These are phyloP conservation scores for Rosa multiflora DNA, from an alignment of 306 rosid species.

Conservation along the genomic window DNA sequence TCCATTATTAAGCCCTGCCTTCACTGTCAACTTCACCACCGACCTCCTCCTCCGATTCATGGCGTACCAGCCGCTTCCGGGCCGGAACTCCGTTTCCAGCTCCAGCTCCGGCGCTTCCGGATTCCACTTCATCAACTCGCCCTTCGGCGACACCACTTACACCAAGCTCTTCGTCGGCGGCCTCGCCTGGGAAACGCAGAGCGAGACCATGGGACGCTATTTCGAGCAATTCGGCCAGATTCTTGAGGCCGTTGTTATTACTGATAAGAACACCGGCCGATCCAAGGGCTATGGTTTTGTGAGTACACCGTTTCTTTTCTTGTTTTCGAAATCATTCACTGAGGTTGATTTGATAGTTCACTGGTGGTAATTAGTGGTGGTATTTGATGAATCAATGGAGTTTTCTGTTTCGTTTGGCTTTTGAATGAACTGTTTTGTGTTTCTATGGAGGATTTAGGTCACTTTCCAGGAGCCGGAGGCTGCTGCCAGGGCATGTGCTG, in stretches of 20 bases:
- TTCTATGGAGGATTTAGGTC: conserved; percentile 97
- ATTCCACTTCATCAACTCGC: conserved; percentile 62
- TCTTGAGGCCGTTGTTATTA: conserved; percentile 92
- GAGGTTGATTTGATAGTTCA: not conserved
- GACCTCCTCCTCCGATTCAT: conserved; percentile 28
- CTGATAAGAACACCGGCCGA: conserved; percentile 90
- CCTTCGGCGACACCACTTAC: conserved; percentile 92
- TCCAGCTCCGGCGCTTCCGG: conserved; percentile 61
- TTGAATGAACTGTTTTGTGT: conserved; percentile 59
- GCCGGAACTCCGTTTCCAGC: conserved; percentile 41
- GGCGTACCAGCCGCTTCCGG: conserved; percentile 87
- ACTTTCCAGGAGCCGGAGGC: conserved; percentile 96
- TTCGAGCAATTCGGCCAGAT: conserved; percentile 85
- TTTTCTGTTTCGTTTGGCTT: not conserved
- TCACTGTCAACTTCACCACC: not conserved
- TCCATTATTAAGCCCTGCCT: not conserved
- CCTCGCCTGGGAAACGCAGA: conserved; percentile 96
- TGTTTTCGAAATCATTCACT: conserved; percentile 13
- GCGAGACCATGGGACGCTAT: conserved; percentile 82
- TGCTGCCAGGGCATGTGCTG: conserved; percentile 89
- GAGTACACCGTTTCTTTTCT: conserved; percentile 46
- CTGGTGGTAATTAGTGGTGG: not conserved
- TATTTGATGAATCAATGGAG: not conserved
- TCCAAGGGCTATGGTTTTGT: conserved; percentile 99
- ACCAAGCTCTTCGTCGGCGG: conserved; percentile 98